Evolutionary conservation across 768 basidiomycete species (phyloP), one percentile per base, ranked within the genome.

Genomic region (Lactarius hengduanensis): DNA sequence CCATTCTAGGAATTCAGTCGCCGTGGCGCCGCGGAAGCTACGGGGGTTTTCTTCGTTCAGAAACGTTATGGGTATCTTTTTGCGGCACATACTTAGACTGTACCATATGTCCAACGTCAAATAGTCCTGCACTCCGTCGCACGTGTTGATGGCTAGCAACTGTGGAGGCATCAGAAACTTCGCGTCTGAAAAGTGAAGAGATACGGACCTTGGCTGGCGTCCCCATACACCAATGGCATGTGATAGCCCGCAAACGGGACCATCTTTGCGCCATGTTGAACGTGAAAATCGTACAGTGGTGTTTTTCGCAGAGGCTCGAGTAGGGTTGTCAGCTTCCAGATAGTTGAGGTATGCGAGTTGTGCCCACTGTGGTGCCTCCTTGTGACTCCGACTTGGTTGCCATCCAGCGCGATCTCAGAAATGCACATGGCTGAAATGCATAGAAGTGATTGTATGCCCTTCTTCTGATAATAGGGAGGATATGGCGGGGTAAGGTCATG

Each of bases 101-200:
- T 18, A 98, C 91, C 96, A 99, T 99, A 77, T 99, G 97, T 26
- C 93, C 93, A 32, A 99, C 97, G 73, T 99, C 97, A 75, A 99
- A 99, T 38, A 99, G 80, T 0, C 95, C 95, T 0, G 85, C 92
- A 41, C 83, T 83, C 15, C 79, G 84, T 50, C 97, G 87, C 59
- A 96, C 92, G 73, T 98, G 90, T 55, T 89, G 86, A 77, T 99
- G 96, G 71, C 92, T 94, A 10, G 89, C 87, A 61, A 93, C 96
- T 97, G 75, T 36, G 55, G 3, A 26, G 53, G 59, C 55, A 61
- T 67, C n/a, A 30, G 36, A 41, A 57, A 36, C 26, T 13, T 15
- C 36, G 40, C n/a, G 57, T 32, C 38, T 36, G 16, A 28, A 53
- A n/a, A 62, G 45, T 63, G 47, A 6, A 57, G 43, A 15, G 53